Base-by-base conservation (phyloP, 768 basidiomycete species). In the Lactarius akahatsu region DNA sequence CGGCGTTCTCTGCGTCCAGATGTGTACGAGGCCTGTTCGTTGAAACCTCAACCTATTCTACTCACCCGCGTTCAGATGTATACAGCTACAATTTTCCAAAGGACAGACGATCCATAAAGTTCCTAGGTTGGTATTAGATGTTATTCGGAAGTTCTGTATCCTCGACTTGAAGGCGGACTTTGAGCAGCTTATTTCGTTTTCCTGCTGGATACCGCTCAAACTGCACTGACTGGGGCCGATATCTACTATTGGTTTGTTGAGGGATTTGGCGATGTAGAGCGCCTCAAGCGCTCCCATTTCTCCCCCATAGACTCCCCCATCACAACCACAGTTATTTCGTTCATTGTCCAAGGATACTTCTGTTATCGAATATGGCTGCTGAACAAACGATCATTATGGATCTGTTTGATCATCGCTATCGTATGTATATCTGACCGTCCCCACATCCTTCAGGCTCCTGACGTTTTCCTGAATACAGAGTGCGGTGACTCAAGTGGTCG, bases 1-100 rank as follows among this genome's bases (percentile, higher is more conserved):
- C 26, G 43, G 59, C 10, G 30, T 60, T 45, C 59, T 60, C 20
- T 43, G 40, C 28, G 59, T 60, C 43, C 59, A 60, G n/a, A 47
- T 15, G 11, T 60, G 59, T 60, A 26, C 13, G 50, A 6, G 11
- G 10, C 4, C 23, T 41, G 2, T 11, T 4, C 50, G 4, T 50
- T 23, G 13, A 26, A 26, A 7, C 50, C 50, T 50, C 9, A 56
- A 15, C 32, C 32, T 50, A 23, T 23, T 50, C n/a, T 4, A 50
- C 23, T 50, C 23, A 50, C 47, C 9, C 23, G 11, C n/a, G n/a
- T 23, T 13, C 47, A 50, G 47, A 50, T 23, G 47, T 50, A 13
- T 50, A 23, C n/a, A 50, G 47, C 11, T 50, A 23, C 47, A 23
- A 50, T 50, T 50, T 50, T 13, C 23, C 47, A 50, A 50, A 50